These are phyloP conservation scores for Aspergillus ellipticus DNA, from an alignment of 495 filamentous ascomycete species.

Conservation along the genomic window DNA sequence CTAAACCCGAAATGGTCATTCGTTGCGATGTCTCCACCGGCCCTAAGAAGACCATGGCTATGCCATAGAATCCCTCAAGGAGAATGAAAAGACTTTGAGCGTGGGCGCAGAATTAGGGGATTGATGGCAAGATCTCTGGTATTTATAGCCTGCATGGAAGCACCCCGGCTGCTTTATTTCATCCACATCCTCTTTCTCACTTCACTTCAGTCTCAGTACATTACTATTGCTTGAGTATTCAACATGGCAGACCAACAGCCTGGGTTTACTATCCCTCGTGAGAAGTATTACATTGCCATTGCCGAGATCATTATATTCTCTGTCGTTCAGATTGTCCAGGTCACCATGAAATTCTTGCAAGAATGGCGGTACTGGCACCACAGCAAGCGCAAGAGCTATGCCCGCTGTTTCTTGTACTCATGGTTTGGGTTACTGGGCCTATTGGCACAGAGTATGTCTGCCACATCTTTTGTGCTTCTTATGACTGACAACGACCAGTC, in stretches of 20 bases:
- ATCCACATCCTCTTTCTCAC: not conserved
- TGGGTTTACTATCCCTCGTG: constrained; percentile 13
- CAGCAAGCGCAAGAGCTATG: constrained; percentile 16
- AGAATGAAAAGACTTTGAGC: not conserved
- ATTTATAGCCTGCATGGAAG: not conserved
- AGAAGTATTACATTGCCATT: constrained; percentile 25
- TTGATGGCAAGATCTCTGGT: not conserved
- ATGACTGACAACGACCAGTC: constrained; percentile 14
- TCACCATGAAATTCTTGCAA: constrained; percentile 24
- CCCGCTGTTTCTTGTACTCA: constrained; percentile 26
- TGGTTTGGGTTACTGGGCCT: constrained; percentile 32
- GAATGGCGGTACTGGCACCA: constrained; percentile 35
- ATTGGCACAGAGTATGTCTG: constrained; percentile 24
- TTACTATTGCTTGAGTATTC: not conserved
- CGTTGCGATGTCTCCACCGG: constrained; percentile 25
- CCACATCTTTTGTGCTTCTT: not conserved
- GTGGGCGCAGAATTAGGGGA: not conserved
- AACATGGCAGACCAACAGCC: not conserved
- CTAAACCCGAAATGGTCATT: constrained; percentile 33
- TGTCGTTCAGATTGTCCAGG: constrained; percentile 21
- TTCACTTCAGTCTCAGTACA: not conserved
- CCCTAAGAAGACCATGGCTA: constrained; percentile 5
- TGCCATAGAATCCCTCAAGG: constrained; percentile 6
- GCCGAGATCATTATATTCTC: constrained; percentile 27
- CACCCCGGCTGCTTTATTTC: not conserved